A percentile compares a stretch with the other conserved stretches of the same genome.
Evolutionary conservation across 73 alveolate genomes (phyloP).

Genomic region (Effrenium voratum): DNA sequence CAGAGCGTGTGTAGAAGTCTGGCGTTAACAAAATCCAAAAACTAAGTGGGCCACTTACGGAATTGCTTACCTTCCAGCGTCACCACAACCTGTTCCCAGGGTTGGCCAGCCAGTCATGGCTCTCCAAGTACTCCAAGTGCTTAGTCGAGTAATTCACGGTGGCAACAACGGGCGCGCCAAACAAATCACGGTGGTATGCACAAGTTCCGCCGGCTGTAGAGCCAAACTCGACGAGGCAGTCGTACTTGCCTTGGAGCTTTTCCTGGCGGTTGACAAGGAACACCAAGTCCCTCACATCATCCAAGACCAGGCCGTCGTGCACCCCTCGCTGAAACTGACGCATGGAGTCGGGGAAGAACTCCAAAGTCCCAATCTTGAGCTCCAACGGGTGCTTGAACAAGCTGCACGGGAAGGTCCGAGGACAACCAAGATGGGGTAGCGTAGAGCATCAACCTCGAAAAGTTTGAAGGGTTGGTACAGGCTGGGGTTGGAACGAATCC

Average conservation of each 20-base stretch:
- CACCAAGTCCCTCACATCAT: background rate
- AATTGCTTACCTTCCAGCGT: background rate
- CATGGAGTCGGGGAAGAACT: background rate
- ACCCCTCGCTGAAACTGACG: background rate
- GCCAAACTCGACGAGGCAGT: background rate
- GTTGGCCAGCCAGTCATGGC: background rate
- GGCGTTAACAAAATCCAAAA: too few relatives aligned
- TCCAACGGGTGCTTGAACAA: background rate
- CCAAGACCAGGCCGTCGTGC: background rate
- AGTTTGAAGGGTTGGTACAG: too few relatives aligned
- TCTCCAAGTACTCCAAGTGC: background rate
- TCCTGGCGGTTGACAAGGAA: background rate
- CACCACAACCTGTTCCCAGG: background rate
- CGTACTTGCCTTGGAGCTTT: background rate
- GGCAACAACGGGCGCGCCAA: background rate
- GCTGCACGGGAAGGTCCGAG: too few relatives aligned
- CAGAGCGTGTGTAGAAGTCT: too few relatives aligned
- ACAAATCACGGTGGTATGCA: background rate
- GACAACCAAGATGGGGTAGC: too few relatives aligned
- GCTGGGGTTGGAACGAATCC: too few relatives aligned
- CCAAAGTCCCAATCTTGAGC: background rate
- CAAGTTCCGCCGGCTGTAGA: constrained; percentile 5
- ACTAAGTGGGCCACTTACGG: too few relatives aligned
- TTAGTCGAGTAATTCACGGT: background rate
- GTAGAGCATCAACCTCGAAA: too few relatives aligned